Percentiles rank a stretch among this genome's conserved stretches.
Evolutionary conservation across 2,329 filamentous ascomycete species (phyloP).

Genomic region (Davidsoniella australis): DNA sequence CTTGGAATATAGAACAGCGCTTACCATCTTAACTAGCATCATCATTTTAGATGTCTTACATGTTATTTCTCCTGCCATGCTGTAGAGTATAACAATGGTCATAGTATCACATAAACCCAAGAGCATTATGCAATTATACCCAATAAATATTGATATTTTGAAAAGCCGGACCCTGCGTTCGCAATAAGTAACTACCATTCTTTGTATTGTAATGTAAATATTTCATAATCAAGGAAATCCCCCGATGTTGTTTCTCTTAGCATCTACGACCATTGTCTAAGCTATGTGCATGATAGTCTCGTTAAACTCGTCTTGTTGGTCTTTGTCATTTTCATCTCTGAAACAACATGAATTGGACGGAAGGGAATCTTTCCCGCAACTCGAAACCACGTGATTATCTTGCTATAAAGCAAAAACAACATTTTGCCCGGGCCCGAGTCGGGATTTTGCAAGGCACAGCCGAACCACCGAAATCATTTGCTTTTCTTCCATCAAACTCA

Average conservation of each 20-base stretch:
- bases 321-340: too few relatives aligned
- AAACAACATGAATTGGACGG: conserved; percentile 26
- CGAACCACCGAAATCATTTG: conserved; percentile 1
- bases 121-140: too few relatives aligned
- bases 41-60: background rate
- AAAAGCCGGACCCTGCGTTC: too few relatives aligned
- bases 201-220: too few relatives aligned
- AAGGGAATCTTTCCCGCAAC: conserved; percentile 23
- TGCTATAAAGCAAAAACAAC: conserved; percentile 21
- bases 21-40: background rate
- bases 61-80: background rate
- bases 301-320: too few relatives aligned
- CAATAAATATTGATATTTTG: too few relatives aligned
- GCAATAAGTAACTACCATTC: too few relatives aligned
- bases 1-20: background rate
- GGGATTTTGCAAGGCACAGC: background rate
- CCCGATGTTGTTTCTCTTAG: too few relatives aligned
- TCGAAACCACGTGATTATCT: conserved; percentile 20
- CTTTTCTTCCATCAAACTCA: background rate
- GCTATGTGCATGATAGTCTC: too few relatives aligned
- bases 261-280: too few relatives aligned
- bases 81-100: background rate
- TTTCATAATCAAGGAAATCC: too few relatives aligned
- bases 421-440: conserved; percentile 19
- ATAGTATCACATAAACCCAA: too few relatives aligned